phyloP scores from a whole-genome alignment of 768 basidiomycete species.

The Boletus reticulatus region DNA sequence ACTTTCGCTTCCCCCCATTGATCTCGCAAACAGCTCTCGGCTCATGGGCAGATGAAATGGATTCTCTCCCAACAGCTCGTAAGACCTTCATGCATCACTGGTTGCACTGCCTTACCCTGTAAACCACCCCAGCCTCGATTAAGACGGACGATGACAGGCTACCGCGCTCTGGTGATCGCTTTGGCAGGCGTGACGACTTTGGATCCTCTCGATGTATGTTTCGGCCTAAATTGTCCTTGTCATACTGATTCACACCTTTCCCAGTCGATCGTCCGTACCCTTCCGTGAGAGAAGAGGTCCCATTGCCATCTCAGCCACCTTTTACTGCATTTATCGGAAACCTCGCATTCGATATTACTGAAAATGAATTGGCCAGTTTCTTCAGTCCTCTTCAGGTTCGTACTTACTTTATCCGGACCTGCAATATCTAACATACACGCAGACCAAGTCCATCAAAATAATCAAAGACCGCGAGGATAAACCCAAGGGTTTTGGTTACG shows the following conservation, averaged over 20 bases:
- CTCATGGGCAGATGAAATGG: slow-evolving; percentile 99
- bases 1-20: slow-evolving; percentile 8
- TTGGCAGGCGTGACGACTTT: slow-evolving; percentile 63
- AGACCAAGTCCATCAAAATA: slow-evolving; percentile 87
- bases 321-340: slow-evolving; percentile 98
- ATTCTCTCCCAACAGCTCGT: slow-evolving; percentile 90
- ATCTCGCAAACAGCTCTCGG: slow-evolving; percentile 58
- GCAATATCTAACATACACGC: neutral
- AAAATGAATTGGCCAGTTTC: slow-evolving; percentile 77
- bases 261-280: slow-evolving; percentile 55
- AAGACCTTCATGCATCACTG: slow-evolving; percentile 36
- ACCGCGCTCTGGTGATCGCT: slow-evolving; percentile 50
- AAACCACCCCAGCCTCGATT: slow-evolving; percentile 52
- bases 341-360: slow-evolving; percentile 88
- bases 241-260: slow-evolving; percentile 11
- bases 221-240: slow-evolving; percentile 1
- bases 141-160: slow-evolving; percentile 65
- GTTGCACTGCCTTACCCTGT: slow-evolving; percentile 8
- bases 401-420: neutral
- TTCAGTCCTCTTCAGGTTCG: slow-evolving; percentile 66
- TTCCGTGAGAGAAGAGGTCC: slow-evolving; percentile 83
- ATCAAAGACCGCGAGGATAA: slow-evolving; percentile 92
- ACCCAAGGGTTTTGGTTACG: slow-evolving; percentile 97
- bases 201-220: slow-evolving; percentile 57
- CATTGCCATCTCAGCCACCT: slow-evolving; percentile 92